A percentile compares a stretch with the other conserved stretches of the same genome.
Evolutionary conservation across 148 eudicot species (phyloP).

Genomic region (Cornus controversa): DNA sequence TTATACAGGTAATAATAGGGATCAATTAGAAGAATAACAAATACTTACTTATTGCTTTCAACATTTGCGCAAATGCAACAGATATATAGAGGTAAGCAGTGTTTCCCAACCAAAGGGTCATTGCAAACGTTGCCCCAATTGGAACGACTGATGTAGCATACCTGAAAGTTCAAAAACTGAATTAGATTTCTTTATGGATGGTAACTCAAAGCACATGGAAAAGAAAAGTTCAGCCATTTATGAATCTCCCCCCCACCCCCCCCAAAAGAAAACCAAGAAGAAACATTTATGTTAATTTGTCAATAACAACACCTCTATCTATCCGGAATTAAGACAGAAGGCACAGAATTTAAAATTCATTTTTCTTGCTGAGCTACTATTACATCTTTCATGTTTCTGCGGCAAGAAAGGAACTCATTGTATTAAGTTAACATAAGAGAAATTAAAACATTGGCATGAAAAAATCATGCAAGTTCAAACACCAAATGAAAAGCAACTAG

Average conservation of each 20-base stretch:
- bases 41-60: constrained; percentile 95
- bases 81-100: constrained; percentile 98
- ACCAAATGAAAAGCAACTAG: constrained; percentile 11
- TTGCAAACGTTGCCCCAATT: constrained; percentile 96
- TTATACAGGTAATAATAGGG: neutral
- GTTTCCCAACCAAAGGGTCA: constrained; percentile 99
- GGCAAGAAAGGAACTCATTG: neutral
- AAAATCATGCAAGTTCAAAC: neutral
- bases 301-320: neutral
- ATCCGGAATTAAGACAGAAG: constrained; percentile 7
- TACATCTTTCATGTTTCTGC: constrained; percentile 5
- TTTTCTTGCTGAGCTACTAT: neutral
- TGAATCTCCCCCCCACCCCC: neutral
- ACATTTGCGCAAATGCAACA: constrained; percentile 98
- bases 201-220: neutral
- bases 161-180: constrained; percentile 37
- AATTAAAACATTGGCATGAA: neutral
- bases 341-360: neutral
- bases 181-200: neutral
- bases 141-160: constrained; percentile 89
- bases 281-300: neutral
- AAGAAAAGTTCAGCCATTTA: neutral
- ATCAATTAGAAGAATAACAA: constrained; percentile 2
- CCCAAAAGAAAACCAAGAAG: neutral
- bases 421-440: neutral